These are phyloP conservation scores for Pachysolen tannophilus DNA, from an alignment of 805 yeast genomes.

Conservation along the genomic window DNA sequence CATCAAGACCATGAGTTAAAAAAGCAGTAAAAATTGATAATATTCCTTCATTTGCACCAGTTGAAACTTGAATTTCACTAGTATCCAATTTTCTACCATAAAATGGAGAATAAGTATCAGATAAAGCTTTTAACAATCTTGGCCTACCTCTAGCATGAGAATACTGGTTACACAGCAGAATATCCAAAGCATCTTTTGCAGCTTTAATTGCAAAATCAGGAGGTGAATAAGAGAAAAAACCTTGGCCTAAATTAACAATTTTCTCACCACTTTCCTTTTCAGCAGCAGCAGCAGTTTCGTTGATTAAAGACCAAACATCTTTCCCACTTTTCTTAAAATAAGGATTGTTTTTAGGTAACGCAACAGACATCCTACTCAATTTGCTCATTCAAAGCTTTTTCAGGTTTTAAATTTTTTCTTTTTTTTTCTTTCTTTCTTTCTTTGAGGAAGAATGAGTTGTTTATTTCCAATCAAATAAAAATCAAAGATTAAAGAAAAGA, in stretches of 20 bases:
- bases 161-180: slow-evolving; percentile 80
- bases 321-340: slow-evolving; percentile 67
- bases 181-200: slow-evolving; percentile 65
- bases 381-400: no score
- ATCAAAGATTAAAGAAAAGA: no score
- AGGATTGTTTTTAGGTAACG: slow-evolving; percentile 45
- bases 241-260: slow-evolving; percentile 89
- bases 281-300: slow-evolving; percentile 89
- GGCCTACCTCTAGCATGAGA: slow-evolving; percentile 89
- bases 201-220: slow-evolving; percentile 89
- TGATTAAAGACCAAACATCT: slow-evolving; percentile 93
- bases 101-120: slow-evolving; percentile 62
- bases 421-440: not conserved
- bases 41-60: slow-evolving; percentile 98
- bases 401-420: not conserved
- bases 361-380: slow-evolving; percentile 11
- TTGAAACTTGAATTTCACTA: slow-evolving; percentile 69
- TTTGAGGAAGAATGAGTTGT: no score
- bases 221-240: slow-evolving; percentile 93
- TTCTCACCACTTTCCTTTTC: slow-evolving; percentile 63
- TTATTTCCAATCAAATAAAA: no score
- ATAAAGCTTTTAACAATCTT: slow-evolving; percentile 58
- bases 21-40: slow-evolving; percentile 79
- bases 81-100: slow-evolving; percentile 50
- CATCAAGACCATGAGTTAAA: slow-evolving; percentile 58